These are phyloP conservation scores for Pisolithus albus DNA, from an alignment of 768 basidiomycete species.

Conservation along the genomic window DNA sequence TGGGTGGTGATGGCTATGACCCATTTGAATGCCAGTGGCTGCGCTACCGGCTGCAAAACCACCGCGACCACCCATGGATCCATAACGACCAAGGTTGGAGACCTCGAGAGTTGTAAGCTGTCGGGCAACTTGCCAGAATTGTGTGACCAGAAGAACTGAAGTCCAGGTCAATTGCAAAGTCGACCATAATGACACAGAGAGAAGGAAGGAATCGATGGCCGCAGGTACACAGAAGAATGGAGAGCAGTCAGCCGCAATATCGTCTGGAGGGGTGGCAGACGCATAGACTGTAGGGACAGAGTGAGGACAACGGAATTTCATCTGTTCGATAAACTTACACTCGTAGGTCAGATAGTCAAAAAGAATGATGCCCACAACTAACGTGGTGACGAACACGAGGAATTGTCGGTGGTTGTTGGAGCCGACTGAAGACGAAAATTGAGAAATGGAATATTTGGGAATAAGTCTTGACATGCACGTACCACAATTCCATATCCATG, in stretches of 20 bases:
- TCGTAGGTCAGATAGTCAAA: slow-evolving; percentile 83
- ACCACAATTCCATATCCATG: slow-evolving; percentile 99
- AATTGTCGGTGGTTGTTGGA: slow-evolving; percentile 94
- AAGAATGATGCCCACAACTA: slow-evolving; percentile 71
- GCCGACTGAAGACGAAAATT: slow-evolving; percentile 52
- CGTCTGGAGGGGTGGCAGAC: slow-evolving; percentile 20
- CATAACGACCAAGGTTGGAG: slow-evolving; percentile 89
- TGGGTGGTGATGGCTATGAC: slow-evolving; percentile 51
- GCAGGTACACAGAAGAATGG: slow-evolving; percentile 59
- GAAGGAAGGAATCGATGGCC: slow-evolving; percentile 73
- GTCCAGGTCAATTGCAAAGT: slow-evolving; percentile 97
- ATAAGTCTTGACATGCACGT: slow-evolving; percentile 22
- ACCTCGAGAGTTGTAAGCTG: slow-evolving; percentile 98
- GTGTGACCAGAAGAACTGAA: slow-evolving; percentile 72
- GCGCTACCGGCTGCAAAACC: slow-evolving; percentile 43
- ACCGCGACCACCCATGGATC: slow-evolving; percentile 93
- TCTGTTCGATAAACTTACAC: slow-evolving; percentile 45
- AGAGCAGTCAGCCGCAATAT: slow-evolving; percentile 14
- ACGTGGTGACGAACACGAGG: slow-evolving; percentile 80
- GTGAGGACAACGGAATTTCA: background rate
- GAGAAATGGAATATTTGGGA: background rate
- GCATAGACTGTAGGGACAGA: slow-evolving; percentile 45
- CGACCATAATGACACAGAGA: slow-evolving; percentile 77
- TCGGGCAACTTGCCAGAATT: slow-evolving; percentile 86
- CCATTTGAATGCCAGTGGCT: slow-evolving; percentile 53